Evolutionary conservation across 2,329 filamentous ascomycete species (phyloP).

Genomic region (Pseudocercospora fijiensis): DNA sequence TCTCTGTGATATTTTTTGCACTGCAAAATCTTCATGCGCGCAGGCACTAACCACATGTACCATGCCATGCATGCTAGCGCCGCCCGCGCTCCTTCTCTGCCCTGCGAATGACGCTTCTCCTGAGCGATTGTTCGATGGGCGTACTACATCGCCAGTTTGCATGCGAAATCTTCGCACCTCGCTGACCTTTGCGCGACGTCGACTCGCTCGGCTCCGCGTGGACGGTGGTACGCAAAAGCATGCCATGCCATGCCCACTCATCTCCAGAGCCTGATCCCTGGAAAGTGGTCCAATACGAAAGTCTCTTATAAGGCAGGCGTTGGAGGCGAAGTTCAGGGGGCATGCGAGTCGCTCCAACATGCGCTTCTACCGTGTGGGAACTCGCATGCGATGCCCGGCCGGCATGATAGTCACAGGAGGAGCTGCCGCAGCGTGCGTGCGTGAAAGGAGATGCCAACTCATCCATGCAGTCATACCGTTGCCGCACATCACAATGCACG

Average conservation of each 20-base stretch:
- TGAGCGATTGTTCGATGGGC: background rate
- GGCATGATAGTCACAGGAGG: conserved; percentile 1
- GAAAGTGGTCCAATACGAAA: background rate
- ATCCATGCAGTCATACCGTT: background rate
- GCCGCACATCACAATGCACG: background rate
- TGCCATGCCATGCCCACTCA: background rate
- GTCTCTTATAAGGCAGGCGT: background rate
- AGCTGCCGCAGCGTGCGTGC: background rate
- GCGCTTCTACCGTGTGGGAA: too few relatives aligned
- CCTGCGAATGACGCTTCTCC: background rate
- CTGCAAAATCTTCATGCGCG: background rate
- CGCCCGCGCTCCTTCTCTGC: background rate
- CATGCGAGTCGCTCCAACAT: background rate
- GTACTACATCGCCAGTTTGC: background rate
- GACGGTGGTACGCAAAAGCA: background rate
- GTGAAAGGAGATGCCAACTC: background rate
- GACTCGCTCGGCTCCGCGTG: background rate
- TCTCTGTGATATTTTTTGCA: background rate
- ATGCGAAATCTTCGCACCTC: background rate
- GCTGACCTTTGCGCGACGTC: background rate
- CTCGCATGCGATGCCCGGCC: background rate
- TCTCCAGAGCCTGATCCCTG: background rate
- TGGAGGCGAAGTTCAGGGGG: background rate
- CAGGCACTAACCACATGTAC: too few relatives aligned
- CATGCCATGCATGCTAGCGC: background rate